Conservation (phyloP, 768 basidiomycete species). For the Tylopilus balloui region DNA sequence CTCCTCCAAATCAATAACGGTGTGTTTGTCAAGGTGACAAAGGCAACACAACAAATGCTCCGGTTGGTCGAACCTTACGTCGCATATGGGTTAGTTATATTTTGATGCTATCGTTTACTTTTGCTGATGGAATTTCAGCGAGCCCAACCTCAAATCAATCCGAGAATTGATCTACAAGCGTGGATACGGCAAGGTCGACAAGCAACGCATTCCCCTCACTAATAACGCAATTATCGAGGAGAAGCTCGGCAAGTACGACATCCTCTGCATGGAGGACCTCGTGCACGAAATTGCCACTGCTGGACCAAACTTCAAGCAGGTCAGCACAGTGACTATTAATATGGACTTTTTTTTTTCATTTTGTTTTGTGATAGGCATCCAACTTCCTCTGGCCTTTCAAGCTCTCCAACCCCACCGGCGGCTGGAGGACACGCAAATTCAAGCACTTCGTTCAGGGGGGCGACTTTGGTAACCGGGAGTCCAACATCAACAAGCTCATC, state of each 20-base stretch:
- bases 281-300: constrained; percentile 94
- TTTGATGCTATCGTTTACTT: background rate
- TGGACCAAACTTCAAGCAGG: constrained; percentile 99
- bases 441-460: constrained; percentile 95
- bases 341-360: background rate
- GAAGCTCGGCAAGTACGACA: constrained; percentile 87
- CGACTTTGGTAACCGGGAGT: constrained; percentile 96
- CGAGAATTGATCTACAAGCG: constrained; percentile 99
- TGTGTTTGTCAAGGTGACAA: constrained; percentile 95
- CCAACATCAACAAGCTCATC: constrained; percentile 96
- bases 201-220: constrained; percentile 92
- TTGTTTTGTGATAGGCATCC: constrained; percentile 48
- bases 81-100: constrained; percentile 77
- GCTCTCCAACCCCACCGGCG: constrained; percentile 97
- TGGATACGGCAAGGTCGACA: constrained; percentile 97
- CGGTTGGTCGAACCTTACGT: constrained; percentile 96
- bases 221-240: constrained; percentile 94
- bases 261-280: constrained; percentile 95
- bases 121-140: constrained; percentile 42
- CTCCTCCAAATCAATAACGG: constrained; percentile 99
- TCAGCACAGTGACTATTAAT: constrained; percentile 30
- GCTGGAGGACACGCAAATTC: constrained; percentile 98
- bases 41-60: constrained; percentile 96
- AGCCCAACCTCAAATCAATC: constrained; percentile 94
- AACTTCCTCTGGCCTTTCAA: constrained; percentile 99